Percentiles rank a stretch among this genome's conserved stretches.
These are phyloP conservation scores for Lactarius pseudohatsudake DNA, from an alignment of 768 basidiomycete genomes.

Conservation along the genomic window DNA sequence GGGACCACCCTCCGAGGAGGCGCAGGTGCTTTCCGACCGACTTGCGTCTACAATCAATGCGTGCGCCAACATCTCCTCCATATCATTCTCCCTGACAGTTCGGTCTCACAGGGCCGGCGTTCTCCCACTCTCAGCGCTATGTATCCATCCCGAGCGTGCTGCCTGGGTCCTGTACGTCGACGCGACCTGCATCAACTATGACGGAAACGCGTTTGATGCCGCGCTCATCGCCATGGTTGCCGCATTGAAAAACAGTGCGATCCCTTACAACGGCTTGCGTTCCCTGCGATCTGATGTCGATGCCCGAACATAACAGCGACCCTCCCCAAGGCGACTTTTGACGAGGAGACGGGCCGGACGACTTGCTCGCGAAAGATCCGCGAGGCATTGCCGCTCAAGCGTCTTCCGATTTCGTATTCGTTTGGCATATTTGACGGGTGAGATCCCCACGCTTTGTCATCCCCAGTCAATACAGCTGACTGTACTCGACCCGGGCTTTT, in stretches of 20 bases:
- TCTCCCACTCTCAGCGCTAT: constrained; percentile 64
- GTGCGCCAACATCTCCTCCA: constrained; percentile 48
- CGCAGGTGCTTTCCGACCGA: constrained; percentile 84
- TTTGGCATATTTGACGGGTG: constrained; percentile 87
- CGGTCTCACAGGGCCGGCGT: constrained; percentile 55
- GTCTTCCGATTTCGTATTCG: constrained; percentile 51
- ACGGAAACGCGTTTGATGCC: constrained; percentile 94
- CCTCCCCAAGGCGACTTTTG: constrained; percentile 68
- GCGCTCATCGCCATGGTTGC: constrained; percentile 83
- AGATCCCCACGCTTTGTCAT: constrained; percentile 33
- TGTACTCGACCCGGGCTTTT: not conserved
- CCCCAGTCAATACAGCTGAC: constrained; percentile 5
- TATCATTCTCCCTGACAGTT: constrained; percentile 5
- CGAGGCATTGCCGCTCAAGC: constrained; percentile 48
- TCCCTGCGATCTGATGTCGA: not conserved
- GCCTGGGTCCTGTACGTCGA: constrained; percentile 97
- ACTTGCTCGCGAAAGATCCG: constrained; percentile 55
- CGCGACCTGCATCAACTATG: constrained; percentile 93
- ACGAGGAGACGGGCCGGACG: constrained; percentile 64
- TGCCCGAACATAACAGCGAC: constrained; percentile 45
- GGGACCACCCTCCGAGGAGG: constrained; percentile 92
- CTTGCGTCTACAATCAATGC: constrained; percentile 70
- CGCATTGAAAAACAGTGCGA: constrained; percentile 81
- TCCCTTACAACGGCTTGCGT: not conserved
- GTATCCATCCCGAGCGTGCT: constrained; percentile 77